Percentiles rank a stretch among this genome's conserved stretches.
These are phyloP conservation scores for Tagetes erecta DNA, from an alignment of 129 eudicot genomes.

Conservation along the genomic window DNA sequence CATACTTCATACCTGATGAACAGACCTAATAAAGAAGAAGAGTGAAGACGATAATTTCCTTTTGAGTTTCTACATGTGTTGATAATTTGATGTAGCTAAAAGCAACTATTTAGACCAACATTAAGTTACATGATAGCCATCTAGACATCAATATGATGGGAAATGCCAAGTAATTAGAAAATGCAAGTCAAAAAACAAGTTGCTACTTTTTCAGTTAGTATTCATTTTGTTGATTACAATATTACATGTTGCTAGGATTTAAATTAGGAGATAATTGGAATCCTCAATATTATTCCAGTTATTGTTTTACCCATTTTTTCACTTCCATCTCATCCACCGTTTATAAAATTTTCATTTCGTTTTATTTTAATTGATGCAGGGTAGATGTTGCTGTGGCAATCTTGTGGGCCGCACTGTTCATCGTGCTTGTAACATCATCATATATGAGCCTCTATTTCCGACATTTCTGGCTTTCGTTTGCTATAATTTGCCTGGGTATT, in stretches of 20 bases:
- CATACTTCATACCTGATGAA: background rate
- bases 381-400: conserved; percentile 67
- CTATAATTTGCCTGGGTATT: conserved; percentile 47
- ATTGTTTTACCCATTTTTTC: background rate
- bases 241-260: conserved; percentile 1
- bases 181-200: background rate
- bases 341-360: background rate
- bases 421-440: conserved; percentile 51
- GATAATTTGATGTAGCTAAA: background rate
- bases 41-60: background rate
- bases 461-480: conserved; percentile 65
- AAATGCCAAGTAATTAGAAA: background rate
- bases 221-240: conserved; percentile 2
- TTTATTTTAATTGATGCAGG: conserved; percentile 44
- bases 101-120: background rate
- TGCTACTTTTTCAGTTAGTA: background rate
- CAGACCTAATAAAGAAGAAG: background rate
- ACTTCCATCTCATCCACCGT: background rate
- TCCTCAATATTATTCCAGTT: background rate
- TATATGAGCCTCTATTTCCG: conserved; percentile 58
- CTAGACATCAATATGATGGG: background rate
- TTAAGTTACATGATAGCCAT: conserved; percentile 4
- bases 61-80: background rate
- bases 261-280: background rate
- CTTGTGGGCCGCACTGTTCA: conserved; percentile 49